Evolutionary conservation across 225 moss, liverwort and hornwort genomes (phyloP).

Genomic region (Takakia lepidozioides): DNA sequence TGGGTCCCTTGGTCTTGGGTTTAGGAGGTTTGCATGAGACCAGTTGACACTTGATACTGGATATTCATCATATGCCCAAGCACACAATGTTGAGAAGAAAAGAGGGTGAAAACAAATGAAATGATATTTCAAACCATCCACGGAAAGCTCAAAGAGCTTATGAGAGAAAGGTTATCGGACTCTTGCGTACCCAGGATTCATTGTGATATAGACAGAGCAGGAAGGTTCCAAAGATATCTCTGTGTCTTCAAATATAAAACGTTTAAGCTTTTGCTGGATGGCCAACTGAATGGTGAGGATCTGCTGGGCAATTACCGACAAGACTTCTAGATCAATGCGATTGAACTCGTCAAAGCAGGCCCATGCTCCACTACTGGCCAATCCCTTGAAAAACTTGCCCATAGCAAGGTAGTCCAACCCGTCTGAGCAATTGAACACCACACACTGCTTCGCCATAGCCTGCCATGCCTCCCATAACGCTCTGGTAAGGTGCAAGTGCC

Average conservation of each 20-base stretch:
- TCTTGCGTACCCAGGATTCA: constrained; percentile 82
- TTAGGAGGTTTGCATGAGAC: no score
- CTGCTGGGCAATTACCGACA: constrained; percentile 84
- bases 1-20: no score
- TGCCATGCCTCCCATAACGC: no score
- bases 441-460: constrained; percentile 87
- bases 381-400: constrained; percentile 90
- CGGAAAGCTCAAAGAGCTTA: no score
- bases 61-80: no score
- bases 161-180: no score
- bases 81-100: no score
- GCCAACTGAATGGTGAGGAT: constrained; percentile 84
- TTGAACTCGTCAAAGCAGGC: constrained; percentile 94
- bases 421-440: constrained; percentile 86
- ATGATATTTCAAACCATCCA: no score
- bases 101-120: no score
- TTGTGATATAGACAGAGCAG: constrained; percentile 85
- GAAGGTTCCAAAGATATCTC: constrained; percentile 79
- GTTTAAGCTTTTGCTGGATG: constrained; percentile 72
- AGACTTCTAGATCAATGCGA: constrained; percentile 79
- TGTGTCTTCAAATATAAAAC: constrained; percentile 81
- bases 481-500: no score
- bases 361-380: constrained; percentile 92
- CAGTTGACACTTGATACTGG: no score
- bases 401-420: constrained; percentile 82